Percentiles rank a stretch among this genome's conserved stretches.
Conservation (phyloP, 2,329 filamentous ascomycete species). For the Rhinocladiella similis region DNA sequence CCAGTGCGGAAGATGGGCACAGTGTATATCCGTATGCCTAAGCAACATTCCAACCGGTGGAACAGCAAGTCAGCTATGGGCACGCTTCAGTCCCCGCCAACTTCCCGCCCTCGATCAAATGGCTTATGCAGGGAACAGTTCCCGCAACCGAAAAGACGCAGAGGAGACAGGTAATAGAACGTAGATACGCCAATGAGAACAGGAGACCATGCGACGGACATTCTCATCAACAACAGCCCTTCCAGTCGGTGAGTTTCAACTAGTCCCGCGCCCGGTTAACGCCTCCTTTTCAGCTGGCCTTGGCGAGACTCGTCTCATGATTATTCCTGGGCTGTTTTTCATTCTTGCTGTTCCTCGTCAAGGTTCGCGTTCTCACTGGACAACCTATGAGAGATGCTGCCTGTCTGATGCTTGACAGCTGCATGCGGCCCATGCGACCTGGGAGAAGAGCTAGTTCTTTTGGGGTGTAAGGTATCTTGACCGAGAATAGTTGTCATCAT, state of each 20-base stretch:
- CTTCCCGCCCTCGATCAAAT: slow-evolving; percentile 3
- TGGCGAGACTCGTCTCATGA: slow-evolving; percentile 8
- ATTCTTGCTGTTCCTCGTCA: neutral
- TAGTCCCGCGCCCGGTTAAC: slow-evolving; percentile 3
- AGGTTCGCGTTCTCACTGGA: neutral
- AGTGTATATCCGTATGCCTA: too few relatives aligned
- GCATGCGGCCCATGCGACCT: slow-evolving; percentile 16
- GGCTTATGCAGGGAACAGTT: slow-evolving; percentile 19
- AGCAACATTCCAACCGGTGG: too few relatives aligned
- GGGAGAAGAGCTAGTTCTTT: neutral
- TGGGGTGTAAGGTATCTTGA: neutral
- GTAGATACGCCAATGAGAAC: neutral
- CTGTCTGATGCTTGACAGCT: slow-evolving; percentile 4
- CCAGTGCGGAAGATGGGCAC: too few relatives aligned
- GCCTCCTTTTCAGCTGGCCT: slow-evolving; percentile 21
- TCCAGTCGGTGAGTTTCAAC: slow-evolving; percentile 7
- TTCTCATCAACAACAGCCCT: slow-evolving; percentile 12
- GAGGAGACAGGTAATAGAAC: neutral
- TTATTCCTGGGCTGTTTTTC: neutral
- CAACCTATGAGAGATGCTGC: neutral
- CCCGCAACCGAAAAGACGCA: neutral
- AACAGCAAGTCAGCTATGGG: too few relatives aligned
- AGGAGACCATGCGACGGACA: neutral
- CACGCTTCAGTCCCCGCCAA: too few relatives aligned
- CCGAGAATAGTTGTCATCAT: neutral